phyloP scores from a whole-genome alignment of 805 yeast species.

The Kodamaea jinghongensis region DNA sequence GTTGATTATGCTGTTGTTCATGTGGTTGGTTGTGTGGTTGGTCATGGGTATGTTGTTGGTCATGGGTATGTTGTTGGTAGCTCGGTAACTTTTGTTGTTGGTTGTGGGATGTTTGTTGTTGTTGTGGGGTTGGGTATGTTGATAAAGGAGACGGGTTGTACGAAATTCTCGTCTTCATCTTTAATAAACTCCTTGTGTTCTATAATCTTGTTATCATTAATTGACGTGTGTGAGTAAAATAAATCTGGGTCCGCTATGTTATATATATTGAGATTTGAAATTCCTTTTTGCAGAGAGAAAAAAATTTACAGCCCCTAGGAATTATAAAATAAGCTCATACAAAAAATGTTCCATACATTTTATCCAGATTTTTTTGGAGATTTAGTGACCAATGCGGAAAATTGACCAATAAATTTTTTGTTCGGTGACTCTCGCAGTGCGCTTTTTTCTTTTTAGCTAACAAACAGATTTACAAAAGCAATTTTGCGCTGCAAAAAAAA shows the following conservation, averaged over 20 bases:
- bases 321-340: not conserved
- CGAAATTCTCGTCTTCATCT: constrained; percentile 9
- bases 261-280: too few species aligned
- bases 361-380: constrained; percentile 1
- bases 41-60: not conserved
- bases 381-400: not conserved
- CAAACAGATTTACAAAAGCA: too few species aligned
- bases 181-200: constrained; percentile 10
- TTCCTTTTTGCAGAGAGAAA: not conserved
- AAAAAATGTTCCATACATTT: constrained; percentile 6
- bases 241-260: too few species aligned
- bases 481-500: too few species aligned
- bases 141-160: constrained; percentile 27
- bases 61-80: not conserved
- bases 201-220: too few species aligned
- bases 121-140: constrained; percentile 7
- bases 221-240: too few species aligned
- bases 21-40: not conserved
- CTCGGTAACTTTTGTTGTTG: not conserved
- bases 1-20: not conserved
- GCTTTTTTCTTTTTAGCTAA: too few species aligned
- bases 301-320: constrained; percentile 4
- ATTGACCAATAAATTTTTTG: not conserved
- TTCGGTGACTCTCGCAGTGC: too few species aligned
- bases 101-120: constrained; percentile 1